Base-by-base conservation (phyloP, 192 early-diverging fungal genomes). In the Umbelopsis sp. region DNA sequence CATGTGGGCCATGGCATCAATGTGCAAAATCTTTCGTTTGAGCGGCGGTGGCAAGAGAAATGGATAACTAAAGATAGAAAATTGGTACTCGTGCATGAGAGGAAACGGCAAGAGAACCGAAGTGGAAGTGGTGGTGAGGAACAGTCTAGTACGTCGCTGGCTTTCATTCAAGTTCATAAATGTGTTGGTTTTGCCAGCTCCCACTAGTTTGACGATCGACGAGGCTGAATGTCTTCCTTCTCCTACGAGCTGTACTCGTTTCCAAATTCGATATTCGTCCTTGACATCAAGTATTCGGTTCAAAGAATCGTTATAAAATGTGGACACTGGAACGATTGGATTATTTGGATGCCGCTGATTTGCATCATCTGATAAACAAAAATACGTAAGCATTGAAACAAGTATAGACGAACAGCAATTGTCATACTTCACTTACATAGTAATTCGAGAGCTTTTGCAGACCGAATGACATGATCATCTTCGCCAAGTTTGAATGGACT, bases 1-100 rank as follows among this genome's bases (percentile, higher is more conserved):
- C 93, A 93, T 93, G 71, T 90, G 88, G 22, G 88, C 80, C 86
- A 93, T 88, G 2, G 91, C 85, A 72, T 93, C 91, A 51, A 93
- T 86, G 61, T 89, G 84, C 22, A 93, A 68, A 68, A 93, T 89
- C 21, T 91, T 86, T 12, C 86, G 84, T 67, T 93, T 93, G 21
- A 87, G 77, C 0, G 86, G 80, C 10, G 91, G 89, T 25, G 90
- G 82, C 20, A 94, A 77, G 21, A 94, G 77, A 61, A 91, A 91
- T 7, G 89, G 87, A 69, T 89, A 91, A 58, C 82, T 85, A 66
- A 93, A 90, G 70, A 84, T 90, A 4, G 87, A 86, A 70, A 94
- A 93, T 23, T 72, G 69, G 21, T 84, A 84, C 18, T 76, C 77
- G 30, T 78, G 76, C 52, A 46, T 67, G 30, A 73, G 72, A 27